Evolutionary conservation across 108 stramenopile genomes (phyloP).

Genomic region (Aurantiochytrium sp.): DNA sequence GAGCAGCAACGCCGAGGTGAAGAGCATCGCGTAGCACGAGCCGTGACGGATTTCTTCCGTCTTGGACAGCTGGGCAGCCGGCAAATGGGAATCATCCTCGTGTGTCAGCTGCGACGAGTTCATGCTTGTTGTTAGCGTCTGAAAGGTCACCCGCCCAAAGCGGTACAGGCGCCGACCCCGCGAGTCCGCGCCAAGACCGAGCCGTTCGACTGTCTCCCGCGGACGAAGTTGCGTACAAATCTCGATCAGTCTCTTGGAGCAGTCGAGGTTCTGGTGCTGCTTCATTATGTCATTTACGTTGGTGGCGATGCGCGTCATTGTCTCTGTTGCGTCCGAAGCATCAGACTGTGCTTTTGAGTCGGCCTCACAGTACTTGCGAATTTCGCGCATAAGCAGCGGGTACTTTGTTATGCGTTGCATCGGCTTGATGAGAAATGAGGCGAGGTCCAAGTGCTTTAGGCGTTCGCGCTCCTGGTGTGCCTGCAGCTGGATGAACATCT

Average conservation of each 20-base stretch:
- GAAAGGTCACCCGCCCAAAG: background rate
- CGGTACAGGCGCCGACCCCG: background rate
- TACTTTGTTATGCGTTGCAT: constrained; percentile 13
- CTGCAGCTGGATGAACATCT: background rate
- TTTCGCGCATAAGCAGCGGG: background rate
- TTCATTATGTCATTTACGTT: background rate
- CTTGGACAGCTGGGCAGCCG: background rate
- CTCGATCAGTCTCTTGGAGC: background rate
- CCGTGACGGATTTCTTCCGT: background rate
- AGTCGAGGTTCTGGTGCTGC: background rate
- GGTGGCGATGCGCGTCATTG: background rate
- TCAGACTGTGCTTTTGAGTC: background rate
- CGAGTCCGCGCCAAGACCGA: background rate
- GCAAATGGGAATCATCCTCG: background rate
- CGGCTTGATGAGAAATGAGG: background rate
- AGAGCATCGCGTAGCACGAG: background rate
- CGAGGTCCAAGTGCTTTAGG: background rate
- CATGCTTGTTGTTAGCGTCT: background rate
- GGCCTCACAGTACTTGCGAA: background rate
- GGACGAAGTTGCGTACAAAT: background rate
- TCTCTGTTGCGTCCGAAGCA: background rate
- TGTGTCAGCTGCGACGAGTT: background rate
- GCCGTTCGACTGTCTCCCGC: background rate
- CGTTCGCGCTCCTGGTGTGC: background rate
- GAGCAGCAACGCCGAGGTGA: background rate